A percentile compares a stretch with the other conserved stretches of the same genome.
Evolutionary conservation across 2,329 filamentous ascomycete species (phyloP).

Genomic region (Venturia pyrina): DNA sequence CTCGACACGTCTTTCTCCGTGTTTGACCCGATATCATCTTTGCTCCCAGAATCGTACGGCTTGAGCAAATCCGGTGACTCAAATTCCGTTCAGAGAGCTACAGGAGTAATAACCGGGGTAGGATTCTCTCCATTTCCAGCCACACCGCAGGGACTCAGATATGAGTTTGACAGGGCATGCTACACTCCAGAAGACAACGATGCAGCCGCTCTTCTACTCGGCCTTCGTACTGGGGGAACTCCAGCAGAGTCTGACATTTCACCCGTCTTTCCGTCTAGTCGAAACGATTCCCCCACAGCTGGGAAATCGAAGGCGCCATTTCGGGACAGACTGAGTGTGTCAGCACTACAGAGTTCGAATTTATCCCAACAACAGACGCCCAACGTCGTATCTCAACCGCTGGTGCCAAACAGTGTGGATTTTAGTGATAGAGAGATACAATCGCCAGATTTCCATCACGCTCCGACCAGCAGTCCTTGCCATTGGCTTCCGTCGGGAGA

Average conservation of each 20-base stretch:
- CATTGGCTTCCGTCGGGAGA: not conserved
- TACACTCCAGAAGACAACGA: not conserved
- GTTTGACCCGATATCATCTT: not conserved
- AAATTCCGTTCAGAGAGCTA: not conserved
- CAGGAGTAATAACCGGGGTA: not conserved
- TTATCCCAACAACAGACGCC: not conserved
- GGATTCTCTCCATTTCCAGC: not conserved
- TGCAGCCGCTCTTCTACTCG: not conserved
- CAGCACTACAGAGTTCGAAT: not conserved
- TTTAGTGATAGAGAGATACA: not conserved
- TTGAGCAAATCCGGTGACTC: not conserved
- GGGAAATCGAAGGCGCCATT: not conserved
- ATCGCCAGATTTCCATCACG: not conserved
- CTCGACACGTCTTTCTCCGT: not conserved
- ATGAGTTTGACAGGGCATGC: not conserved
- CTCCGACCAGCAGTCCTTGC: not conserved
- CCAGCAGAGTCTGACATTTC: not conserved
- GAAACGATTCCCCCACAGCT: not conserved
- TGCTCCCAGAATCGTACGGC: conserved; percentile 1
- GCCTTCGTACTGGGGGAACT: not conserved
- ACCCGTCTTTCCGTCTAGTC: not conserved
- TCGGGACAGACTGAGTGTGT: not conserved
- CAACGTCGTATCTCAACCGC: not conserved
- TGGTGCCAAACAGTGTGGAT: not conserved
- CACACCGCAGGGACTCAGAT: not conserved